A percentile compares a stretch with the other conserved stretches of the same genome.
Evolutionary conservation across 2,329 filamentous ascomycete species (phyloP).

Genomic region (Diaporthe aspalathi): DNA sequence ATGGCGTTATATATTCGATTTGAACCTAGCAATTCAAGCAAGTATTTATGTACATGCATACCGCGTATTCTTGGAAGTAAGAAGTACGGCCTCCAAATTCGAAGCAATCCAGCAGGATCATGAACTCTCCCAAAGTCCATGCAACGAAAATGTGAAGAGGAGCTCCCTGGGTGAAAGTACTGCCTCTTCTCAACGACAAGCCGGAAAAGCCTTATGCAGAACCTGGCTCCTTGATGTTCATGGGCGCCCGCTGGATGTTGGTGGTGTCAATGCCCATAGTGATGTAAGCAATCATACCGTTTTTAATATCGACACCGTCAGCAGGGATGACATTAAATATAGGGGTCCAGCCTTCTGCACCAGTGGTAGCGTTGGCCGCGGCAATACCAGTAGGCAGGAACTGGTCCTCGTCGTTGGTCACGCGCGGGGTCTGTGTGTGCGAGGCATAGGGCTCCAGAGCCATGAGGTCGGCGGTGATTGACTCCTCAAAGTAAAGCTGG

Average conservation of each 20-base stretch:
- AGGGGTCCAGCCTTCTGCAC: constrained; percentile 21
- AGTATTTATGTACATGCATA: no score
- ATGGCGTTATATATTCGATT: no score
- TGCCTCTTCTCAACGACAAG: no score
- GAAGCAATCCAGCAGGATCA: no score
- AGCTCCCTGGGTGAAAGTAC: no score
- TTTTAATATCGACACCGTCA: constrained; percentile 29
- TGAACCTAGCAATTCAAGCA: no score
- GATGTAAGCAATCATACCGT: constrained; percentile 37
- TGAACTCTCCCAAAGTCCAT: no score
- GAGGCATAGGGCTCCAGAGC: constrained; percentile 48
- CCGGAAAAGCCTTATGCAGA: no score
- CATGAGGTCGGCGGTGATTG: constrained; percentile 47
- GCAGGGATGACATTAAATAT: constrained; percentile 23
- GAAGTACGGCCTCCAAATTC: no score
- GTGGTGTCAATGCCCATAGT: constrained; percentile 32
- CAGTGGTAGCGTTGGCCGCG: no score
- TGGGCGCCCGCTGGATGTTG: constrained; percentile 8
- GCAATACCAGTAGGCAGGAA: constrained; percentile 4
- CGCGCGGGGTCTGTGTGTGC: constrained; percentile 51
- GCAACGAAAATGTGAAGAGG: no score
- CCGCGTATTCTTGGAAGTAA: no score
- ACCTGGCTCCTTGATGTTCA: constrained; percentile 16
- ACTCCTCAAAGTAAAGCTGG: constrained; percentile 49
- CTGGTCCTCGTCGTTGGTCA: constrained; percentile 44